These are phyloP conservation scores for Buxus sempervirens DNA, from an alignment of 164 flowering plant genomes.

Conservation along the genomic window DNA sequence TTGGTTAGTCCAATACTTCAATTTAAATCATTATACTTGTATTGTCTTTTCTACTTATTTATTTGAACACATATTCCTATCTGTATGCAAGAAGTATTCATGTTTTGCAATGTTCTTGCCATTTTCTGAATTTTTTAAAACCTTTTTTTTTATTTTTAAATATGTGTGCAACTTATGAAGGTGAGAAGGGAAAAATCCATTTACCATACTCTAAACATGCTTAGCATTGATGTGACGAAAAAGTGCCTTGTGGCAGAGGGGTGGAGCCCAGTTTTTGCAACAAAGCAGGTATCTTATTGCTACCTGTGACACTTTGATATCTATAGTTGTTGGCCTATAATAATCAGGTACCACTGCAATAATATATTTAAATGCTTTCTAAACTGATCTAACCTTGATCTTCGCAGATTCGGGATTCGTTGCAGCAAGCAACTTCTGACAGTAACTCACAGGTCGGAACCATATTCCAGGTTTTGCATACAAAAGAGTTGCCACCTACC, in stretches of 20 bases:
- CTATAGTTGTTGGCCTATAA: not conserved
- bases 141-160: not conserved
- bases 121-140: not conserved
- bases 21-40: slow-evolving; percentile 1
- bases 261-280: slow-evolving; percentile 91
- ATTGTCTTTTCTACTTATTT: not conserved
- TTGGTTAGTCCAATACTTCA: slow-evolving; percentile 48
- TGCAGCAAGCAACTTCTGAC: slow-evolving; percentile 68
- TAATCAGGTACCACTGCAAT: not conserved
- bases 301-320: not conserved
- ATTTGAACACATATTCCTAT: not conserved
- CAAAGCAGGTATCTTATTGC: slow-evolving; percentile 50
- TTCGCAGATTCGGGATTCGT: slow-evolving; percentile 77
- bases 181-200: slow-evolving; percentile 85
- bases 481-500: slow-evolving; percentile 81
- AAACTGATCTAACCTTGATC: slow-evolving; percentile 8
- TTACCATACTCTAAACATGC: slow-evolving; percentile 91
- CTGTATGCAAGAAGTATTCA: not conserved
- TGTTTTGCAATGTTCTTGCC: not conserved
- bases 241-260: slow-evolving; percentile 98
- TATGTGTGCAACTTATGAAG: slow-evolving; percentile 43
- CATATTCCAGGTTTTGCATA: slow-evolving; percentile 71
- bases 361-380: not conserved
- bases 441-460: slow-evolving; percentile 84
- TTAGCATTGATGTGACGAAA: slow-evolving; percentile 93